Evolutionary conservation across 805 yeast species (phyloP).

Genomic region (Candida endomychidarum): DNA sequence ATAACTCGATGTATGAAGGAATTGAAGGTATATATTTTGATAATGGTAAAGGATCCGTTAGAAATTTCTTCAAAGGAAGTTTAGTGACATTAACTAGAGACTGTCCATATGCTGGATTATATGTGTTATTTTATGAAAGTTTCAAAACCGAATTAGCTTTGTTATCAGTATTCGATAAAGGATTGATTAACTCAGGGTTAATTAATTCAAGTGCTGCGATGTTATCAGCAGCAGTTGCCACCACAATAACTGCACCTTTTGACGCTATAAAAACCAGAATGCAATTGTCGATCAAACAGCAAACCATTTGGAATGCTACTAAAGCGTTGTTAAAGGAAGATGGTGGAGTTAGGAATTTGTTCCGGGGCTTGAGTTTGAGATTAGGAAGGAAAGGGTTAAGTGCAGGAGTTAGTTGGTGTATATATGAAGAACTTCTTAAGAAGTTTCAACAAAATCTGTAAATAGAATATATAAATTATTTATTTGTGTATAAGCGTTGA

Average conservation of each 20-base stretch:
- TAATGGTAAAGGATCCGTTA: slow-evolving; percentile 35
- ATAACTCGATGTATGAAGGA: slow-evolving; percentile 64
- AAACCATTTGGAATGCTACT: slow-evolving; percentile 35
- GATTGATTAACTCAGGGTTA: slow-evolving; percentile 40
- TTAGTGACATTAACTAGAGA: slow-evolving; percentile 86
- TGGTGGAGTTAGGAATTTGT: slow-evolving; percentile 58
- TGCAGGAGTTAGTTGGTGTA: slow-evolving; percentile 96
- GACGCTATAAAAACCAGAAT: slow-evolving; percentile 91
- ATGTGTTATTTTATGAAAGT: slow-evolving; percentile 81
- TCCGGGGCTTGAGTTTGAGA: slow-evolving; percentile 82
- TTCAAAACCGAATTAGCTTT: slow-evolving; percentile 49
- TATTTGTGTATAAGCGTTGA: too few species aligned
- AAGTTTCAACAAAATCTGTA: background rate
- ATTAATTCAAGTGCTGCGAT: slow-evolving; percentile 79
- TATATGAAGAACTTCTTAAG: slow-evolving; percentile 84
- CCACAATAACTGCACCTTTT: slow-evolving; percentile 89
- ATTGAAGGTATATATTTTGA: slow-evolving; percentile 50
- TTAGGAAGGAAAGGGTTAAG: slow-evolving; percentile 82
- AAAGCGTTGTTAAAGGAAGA: slow-evolving; percentile 42
- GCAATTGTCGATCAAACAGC: slow-evolving; percentile 60
- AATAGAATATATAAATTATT: too few species aligned
- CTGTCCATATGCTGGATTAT: slow-evolving; percentile 95
- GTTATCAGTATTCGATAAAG: background rate
- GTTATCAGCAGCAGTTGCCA: slow-evolving; percentile 73
- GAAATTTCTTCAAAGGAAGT: slow-evolving; percentile 83